A percentile compares a stretch with the other conserved stretches of the same genome.
Evolutionary conservation across 768 basidiomycete species (phyloP).

Genomic region (Pisolithus sp.): DNA sequence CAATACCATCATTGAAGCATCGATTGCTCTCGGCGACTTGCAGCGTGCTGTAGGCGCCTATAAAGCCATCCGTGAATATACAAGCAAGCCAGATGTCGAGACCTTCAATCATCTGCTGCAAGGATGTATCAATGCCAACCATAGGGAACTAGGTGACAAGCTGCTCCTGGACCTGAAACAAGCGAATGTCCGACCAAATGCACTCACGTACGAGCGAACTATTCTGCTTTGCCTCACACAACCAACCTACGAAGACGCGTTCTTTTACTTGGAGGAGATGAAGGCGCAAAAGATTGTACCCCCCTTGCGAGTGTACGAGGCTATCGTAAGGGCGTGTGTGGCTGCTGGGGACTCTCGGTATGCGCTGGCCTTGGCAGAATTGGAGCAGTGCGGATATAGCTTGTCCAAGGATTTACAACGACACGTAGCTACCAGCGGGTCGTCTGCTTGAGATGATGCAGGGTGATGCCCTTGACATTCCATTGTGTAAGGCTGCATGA

Average conservation of each 20-base stretch:
- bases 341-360: conserved; percentile 53
- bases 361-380: conserved; percentile 61
- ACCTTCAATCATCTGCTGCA: conserved; percentile 67
- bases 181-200: conserved; percentile 47
- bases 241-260: conserved; percentile 75
- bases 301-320: conserved; percentile 46
- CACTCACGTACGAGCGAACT: conserved; percentile 58
- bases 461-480: neutral
- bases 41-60: conserved; percentile 77
- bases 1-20: conserved; percentile 62
- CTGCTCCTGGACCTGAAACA: conserved; percentile 63
- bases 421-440: conserved; percentile 23
- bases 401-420: conserved; percentile 25
- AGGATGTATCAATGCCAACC: conserved; percentile 52
- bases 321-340: conserved; percentile 54
- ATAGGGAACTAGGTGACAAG: conserved; percentile 62
- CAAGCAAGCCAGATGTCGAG: conserved; percentile 48
- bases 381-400: conserved; percentile 54
- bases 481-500: neutral
- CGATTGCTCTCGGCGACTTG: conserved; percentile 54
- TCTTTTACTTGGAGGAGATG: conserved; percentile 87
- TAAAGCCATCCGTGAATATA: conserved; percentile 51
- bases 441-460: neutral
- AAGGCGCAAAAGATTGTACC: conserved; percentile 59
- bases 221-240: conserved; percentile 68